These are phyloP conservation scores for Epichloe festucae DNA, from an alignment of 2,329 filamentous ascomycete species.

Conservation along the genomic window DNA sequence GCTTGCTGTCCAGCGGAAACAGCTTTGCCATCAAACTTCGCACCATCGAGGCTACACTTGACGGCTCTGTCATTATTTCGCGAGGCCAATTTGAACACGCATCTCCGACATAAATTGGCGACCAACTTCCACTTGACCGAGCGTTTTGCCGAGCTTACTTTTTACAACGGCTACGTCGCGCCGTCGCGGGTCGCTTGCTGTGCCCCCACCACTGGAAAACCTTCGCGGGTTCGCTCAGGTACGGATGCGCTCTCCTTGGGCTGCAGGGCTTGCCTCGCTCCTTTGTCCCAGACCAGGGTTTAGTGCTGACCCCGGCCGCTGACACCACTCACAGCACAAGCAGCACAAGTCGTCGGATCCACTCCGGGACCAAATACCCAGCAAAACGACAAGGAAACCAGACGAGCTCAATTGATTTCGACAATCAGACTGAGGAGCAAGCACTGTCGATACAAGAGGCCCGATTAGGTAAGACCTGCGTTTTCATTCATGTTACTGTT, in stretches of 20 bases:
- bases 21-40: background rate
- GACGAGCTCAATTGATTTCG: slow-evolving; percentile 2
- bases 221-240: slow-evolving; percentile 4
- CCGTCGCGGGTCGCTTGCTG: slow-evolving; percentile 1
- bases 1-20: background rate
- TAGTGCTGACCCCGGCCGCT: slow-evolving; percentile 5
- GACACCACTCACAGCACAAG: slow-evolving; percentile 1
- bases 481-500: background rate
- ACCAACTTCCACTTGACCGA: background rate
- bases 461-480: background rate
- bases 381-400: background rate
- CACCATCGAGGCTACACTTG: background rate
- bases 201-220: slow-evolving; percentile 2
- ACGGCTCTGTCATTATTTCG: background rate
- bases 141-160: background rate
- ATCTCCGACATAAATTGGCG: background rate
- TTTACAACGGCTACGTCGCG: slow-evolving; percentile 2
- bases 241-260: slow-evolving; percentile 1
- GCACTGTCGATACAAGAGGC: background rate
- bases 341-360: background rate
- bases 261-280: slow-evolving; percentile 2
- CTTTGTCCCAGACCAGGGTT: slow-evolving; percentile 3
- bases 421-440: background rate
- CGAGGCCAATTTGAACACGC: background rate
- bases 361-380: background rate